Conservation (phyloP, 164 flowering plant genomes). For the Stephania japonica region DNA sequence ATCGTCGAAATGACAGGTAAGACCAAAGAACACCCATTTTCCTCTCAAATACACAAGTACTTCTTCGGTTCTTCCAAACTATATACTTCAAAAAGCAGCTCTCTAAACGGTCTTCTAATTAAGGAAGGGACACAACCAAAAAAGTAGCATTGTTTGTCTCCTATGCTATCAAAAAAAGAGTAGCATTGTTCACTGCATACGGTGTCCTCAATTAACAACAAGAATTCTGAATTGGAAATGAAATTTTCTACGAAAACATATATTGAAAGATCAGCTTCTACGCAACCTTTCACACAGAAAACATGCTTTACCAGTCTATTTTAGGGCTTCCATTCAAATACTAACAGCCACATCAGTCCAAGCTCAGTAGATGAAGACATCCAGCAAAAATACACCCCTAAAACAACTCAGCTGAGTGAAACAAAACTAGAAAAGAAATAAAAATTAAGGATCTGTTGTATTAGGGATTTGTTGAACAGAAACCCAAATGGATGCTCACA, state of each 20-base stretch:
- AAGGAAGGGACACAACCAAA: not conserved
- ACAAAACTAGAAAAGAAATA: not conserved
- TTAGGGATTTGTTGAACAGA: not conserved
- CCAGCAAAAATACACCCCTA: too few relatives aligned
- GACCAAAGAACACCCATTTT: not conserved
- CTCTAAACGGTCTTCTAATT: not conserved
- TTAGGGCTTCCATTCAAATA: too few relatives aligned
- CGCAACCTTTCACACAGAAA: too few relatives aligned
- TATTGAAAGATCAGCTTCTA: too few relatives aligned
- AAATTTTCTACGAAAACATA: too few relatives aligned
- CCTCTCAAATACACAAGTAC: not conserved
- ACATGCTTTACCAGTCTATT: too few relatives aligned
- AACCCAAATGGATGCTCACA: not conserved
- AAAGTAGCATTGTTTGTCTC: too few relatives aligned
- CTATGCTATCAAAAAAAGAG: too few relatives aligned
- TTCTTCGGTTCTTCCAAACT: not conserved
- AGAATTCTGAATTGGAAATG: too few relatives aligned
- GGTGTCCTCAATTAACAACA: not conserved
- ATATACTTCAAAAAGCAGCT: not conserved
- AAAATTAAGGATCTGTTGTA: not conserved
- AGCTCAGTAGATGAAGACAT: too few relatives aligned
- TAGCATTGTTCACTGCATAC: not conserved
- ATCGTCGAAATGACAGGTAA: too few relatives aligned
- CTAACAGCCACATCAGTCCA: too few relatives aligned
- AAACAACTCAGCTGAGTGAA: not conserved